A percentile compares a stretch with the other conserved stretches of the same genome.
phyloP scores from a whole-genome alignment of 805 yeast genomes.

The Ogataea populi-albae region DNA sequence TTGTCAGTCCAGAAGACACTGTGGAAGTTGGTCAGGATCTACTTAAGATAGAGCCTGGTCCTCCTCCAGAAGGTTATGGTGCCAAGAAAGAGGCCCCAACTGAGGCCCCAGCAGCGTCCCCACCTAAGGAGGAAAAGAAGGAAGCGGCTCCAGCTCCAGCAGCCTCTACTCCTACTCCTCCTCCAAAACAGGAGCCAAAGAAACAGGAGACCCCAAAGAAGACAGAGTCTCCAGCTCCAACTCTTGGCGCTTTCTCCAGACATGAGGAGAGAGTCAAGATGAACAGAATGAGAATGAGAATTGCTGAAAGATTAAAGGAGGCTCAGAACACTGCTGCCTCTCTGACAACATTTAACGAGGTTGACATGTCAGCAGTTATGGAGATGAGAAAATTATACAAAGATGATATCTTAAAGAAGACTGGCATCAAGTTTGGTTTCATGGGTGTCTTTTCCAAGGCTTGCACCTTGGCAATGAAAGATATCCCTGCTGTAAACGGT shows the following conservation, averaged over 20 bases:
- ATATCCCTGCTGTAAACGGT: conserved; percentile 92
- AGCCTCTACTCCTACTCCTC: conserved; percentile 25
- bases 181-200: conserved; percentile 15
- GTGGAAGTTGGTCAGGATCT: conserved; percentile 95
- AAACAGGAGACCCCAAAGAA: conserved; percentile 15
- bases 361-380: conserved; percentile 88
- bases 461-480: conserved; percentile 86
- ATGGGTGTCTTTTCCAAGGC: conserved; percentile 99
- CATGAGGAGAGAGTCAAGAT: conserved; percentile 89
- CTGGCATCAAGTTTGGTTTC: conserved; percentile 94
- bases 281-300: conserved; percentile 99
- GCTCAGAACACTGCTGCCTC: conserved; percentile 99
- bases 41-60: conserved; percentile 79
- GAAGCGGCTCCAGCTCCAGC: conserved; percentile 32
- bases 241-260: conserved; percentile 64
- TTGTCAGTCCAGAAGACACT: conserved; percentile 84
- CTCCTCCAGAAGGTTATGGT: conserved; percentile 60
- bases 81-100: conserved; percentile 32
- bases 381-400: conserved; percentile 95
- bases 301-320: conserved; percentile 98
- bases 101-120: conserved; percentile 26
- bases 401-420: conserved; percentile 91
- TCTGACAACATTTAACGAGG: conserved; percentile 96
- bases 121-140: conserved; percentile 30
- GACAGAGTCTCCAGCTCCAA: conserved; percentile 28